phyloP scores from a whole-genome alignment of 768 basidiomycete genomes.

The Boletus subparvulus region DNA sequence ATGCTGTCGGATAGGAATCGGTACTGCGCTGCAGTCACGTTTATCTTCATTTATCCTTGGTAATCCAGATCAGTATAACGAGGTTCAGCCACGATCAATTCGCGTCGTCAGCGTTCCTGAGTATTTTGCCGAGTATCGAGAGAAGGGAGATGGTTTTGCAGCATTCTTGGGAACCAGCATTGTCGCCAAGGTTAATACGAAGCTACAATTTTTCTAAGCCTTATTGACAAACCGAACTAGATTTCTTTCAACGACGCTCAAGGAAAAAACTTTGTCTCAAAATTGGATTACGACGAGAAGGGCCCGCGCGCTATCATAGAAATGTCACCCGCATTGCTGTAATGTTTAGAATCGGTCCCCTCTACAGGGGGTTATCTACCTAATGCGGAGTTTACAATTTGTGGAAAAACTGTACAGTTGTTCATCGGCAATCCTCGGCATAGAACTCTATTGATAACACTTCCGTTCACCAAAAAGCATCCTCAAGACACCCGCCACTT shows the following conservation, averaged over 20 bases:
- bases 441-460: slow-evolving; percentile 14
- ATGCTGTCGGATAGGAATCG: slow-evolving; percentile 47
- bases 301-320: slow-evolving; percentile 78
- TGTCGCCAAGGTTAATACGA: slow-evolving; percentile 67
- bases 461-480: slow-evolving; percentile 10
- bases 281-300: slow-evolving; percentile 69
- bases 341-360: slow-evolving; percentile 15
- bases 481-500: slow-evolving; percentile 14
- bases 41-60: slow-evolving; percentile 60
- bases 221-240: slow-evolving; percentile 36
- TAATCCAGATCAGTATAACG: slow-evolving; percentile 63
- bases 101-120: slow-evolving; percentile 73
- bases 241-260: slow-evolving; percentile 70
- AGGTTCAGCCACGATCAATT: slow-evolving; percentile 67
- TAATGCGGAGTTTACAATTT: slow-evolving; percentile 25
- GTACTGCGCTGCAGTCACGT: slow-evolving; percentile 68
- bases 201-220: neutral
- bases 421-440: slow-evolving; percentile 13
- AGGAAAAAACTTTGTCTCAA: slow-evolving; percentile 72
- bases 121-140: slow-evolving; percentile 88
- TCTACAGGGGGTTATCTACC: slow-evolving; percentile 4
- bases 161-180: slow-evolving; percentile 83
- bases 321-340: slow-evolving; percentile 73
- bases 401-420: slow-evolving; percentile 32
- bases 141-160: slow-evolving; percentile 78